Percentiles rank a stretch among this genome's conserved stretches.
phyloP scores from a whole-genome alignment of 2,329 filamentous ascomycete species.

The Alternaria burnsii region DNA sequence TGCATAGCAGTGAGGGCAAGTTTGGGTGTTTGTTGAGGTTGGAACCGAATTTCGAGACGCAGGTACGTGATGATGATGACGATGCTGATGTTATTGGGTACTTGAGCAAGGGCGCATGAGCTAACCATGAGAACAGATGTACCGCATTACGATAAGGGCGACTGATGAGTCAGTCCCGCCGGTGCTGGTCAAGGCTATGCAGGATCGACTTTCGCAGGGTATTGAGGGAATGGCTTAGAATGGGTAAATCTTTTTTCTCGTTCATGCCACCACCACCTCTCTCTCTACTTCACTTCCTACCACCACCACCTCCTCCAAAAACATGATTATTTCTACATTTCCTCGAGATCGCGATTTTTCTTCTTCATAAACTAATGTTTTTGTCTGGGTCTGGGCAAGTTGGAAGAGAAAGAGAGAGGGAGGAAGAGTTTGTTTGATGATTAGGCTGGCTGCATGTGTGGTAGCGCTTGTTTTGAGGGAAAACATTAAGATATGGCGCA shows the following conservation, averaged over 20 bases:
- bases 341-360: neutral
- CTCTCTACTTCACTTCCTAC: neutral
- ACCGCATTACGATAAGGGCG: slow-evolving; percentile 89
- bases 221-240: slow-evolving; percentile 45
- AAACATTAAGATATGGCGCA: slow-evolving; percentile 13
- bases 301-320: neutral
- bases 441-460: slow-evolving; percentile 2
- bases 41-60: slow-evolving; percentile 91
- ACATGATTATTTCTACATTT: neutral
- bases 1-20: slow-evolving; percentile 85
- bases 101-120: slow-evolving; percentile 5
- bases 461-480: slow-evolving; percentile 4
- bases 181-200: slow-evolving; percentile 84
- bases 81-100: no score
- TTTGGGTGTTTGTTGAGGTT: slow-evolving; percentile 91
- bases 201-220: slow-evolving; percentile 75
- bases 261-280: neutral
- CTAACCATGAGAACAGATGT: slow-evolving; percentile 72
- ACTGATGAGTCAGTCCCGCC: slow-evolving; percentile 90
- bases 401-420: neutral
- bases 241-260: neutral
- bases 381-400: slow-evolving; percentile 2
- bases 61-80: slow-evolving; percentile 67
- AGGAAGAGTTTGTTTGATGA: neutral
- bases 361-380: slow-evolving; percentile 17